Evolutionary conservation across 306 rosid genomes (phyloP), one percentile per base, ranked within the genome.

Genomic region (Dryas alaskensis): DNA sequence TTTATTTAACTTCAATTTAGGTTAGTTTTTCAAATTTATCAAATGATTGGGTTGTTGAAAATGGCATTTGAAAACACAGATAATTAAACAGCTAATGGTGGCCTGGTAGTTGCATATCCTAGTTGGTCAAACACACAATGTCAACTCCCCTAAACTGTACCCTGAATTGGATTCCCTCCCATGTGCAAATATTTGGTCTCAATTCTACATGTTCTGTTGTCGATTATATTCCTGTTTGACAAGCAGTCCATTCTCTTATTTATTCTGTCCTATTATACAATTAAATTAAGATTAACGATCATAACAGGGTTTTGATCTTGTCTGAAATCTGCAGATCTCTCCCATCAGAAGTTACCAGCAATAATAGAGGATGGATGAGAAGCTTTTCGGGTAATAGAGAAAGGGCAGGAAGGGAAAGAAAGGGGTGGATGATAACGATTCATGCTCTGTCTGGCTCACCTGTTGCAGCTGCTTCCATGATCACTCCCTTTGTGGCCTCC

Each of bases 401-500:
- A 13, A 84, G 81, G 1, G 78, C 84, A 0, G 89, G 92, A 10
- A 84, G 92, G 62, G 98, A 94, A 59, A 86, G 98, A 80, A 94
- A 94, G 63, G 97, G 98, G 8, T 94, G 98, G 97, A 94, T 89
- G 97, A 76, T 94, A 57, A 94, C 85, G 37, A 77, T 94, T 2
- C 91, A 94, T 19, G 98, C 91, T 74, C 96, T 93, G 12, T 93
- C 98, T 0, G 98, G 98, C 14, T 94, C 98, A 2, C 91, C 97
- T 0, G 97, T 89, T 19, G 98, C 98, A 0, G 89, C 98, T 0
- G 98, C 98, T 7, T 91, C 98, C 13, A 89, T 94, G 89, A 74
- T 88, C 74, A 94, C 98, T 0, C 98, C 98, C 2, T 94, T 94
- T 73, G 98, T 94, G 4, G 95, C 97, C 3, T 94, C 98, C 25